Conservation (phyloP, 1,139 yeast genomes). For the Nakaseomyces delphensis region DNA sequence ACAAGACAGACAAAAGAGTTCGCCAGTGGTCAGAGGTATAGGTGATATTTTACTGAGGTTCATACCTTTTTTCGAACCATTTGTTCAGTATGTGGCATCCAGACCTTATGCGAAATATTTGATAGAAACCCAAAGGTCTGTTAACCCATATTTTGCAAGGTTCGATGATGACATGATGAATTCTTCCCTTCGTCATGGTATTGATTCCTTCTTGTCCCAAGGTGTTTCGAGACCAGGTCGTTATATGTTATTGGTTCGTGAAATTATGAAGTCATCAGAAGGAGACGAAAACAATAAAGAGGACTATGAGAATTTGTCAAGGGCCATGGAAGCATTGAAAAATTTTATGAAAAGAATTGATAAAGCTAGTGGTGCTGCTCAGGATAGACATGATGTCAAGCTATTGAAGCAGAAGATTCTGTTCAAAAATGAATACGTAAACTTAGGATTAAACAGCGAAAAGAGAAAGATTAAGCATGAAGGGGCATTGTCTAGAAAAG, state of each 20-base stretch:
- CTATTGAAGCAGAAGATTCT: slow-evolving; percentile 69
- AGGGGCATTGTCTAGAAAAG: slow-evolving; percentile 32
- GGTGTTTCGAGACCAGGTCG: slow-evolving; percentile 96
- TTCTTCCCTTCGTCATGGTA: slow-evolving; percentile 72
- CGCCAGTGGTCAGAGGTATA: slow-evolving; percentile 75
- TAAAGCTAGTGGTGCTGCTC: slow-evolving; percentile 86
- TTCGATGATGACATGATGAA: slow-evolving; percentile 91
- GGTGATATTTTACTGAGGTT: slow-evolving; percentile 83
- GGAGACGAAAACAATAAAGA: slow-evolving; percentile 40
- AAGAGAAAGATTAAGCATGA: slow-evolving; percentile 52
- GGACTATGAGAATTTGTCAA: slow-evolving; percentile 61
- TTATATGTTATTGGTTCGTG: slow-evolving; percentile 76
- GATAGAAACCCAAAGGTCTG: slow-evolving; percentile 88
- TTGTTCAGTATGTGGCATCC: slow-evolving; percentile 89
- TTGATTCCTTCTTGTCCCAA: slow-evolving; percentile 85
- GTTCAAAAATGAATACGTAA: slow-evolving; percentile 80
- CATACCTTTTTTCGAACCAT: slow-evolving; percentile 84
- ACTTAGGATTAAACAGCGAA: slow-evolving; percentile 74
- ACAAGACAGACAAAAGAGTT: slow-evolving; percentile 78
- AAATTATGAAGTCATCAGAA: slow-evolving; percentile 73
- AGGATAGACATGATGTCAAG: slow-evolving; percentile 84
- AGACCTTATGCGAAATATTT: slow-evolving; percentile 93
- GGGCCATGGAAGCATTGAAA: slow-evolving; percentile 69
- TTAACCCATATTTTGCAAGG: slow-evolving; percentile 80
- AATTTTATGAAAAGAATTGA: slow-evolving; percentile 75